These are phyloP conservation scores for Yamadazyma atmosphaerica DNA, from an alignment of 1,139 yeast genomes.

Conservation along the genomic window DNA sequence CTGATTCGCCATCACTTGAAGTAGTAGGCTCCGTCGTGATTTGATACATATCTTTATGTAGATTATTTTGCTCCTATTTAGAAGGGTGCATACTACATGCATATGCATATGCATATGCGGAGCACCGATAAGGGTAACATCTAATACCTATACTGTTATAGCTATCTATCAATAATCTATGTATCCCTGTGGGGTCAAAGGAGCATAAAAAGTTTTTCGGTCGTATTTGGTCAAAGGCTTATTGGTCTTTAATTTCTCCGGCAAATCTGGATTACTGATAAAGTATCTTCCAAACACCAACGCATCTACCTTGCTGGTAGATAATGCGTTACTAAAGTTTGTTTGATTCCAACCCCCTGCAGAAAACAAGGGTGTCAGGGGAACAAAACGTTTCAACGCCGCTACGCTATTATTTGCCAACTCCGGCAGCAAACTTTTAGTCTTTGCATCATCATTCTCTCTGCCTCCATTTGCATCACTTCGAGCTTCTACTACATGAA, in stretches of 20 bases:
- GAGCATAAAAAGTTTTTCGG: conserved; percentile 23
- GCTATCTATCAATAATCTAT: conserved; percentile 9
- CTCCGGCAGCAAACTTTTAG: conserved; percentile 5
- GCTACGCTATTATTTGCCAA: conserved; percentile 16
- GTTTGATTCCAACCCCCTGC: conserved; percentile 16
- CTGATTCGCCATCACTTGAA: no score
- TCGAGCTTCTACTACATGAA: conserved; percentile 24
- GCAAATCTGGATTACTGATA: conserved; percentile 52
- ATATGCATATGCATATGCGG: no score
- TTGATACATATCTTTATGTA: no score
- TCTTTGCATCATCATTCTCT: conserved; percentile 15
- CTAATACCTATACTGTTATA: neutral
- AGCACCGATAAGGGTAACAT: no score
- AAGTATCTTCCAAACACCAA: conserved; percentile 48
- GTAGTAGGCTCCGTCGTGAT: no score
- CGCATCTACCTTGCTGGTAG: conserved; percentile 11
- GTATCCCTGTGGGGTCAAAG: conserved; percentile 11
- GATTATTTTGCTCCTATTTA: no score
- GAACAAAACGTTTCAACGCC: conserved; percentile 15
- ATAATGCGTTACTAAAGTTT: conserved; percentile 7
- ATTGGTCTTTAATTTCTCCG: conserved; percentile 29
- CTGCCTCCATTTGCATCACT: conserved; percentile 20
- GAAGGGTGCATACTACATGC: no score
- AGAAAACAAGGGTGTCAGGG: conserved; percentile 17
- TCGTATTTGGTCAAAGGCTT: conserved; percentile 20